Conservation (phyloP, 1,139 yeast species). For the Saccharomyces pastorianus region DNA sequence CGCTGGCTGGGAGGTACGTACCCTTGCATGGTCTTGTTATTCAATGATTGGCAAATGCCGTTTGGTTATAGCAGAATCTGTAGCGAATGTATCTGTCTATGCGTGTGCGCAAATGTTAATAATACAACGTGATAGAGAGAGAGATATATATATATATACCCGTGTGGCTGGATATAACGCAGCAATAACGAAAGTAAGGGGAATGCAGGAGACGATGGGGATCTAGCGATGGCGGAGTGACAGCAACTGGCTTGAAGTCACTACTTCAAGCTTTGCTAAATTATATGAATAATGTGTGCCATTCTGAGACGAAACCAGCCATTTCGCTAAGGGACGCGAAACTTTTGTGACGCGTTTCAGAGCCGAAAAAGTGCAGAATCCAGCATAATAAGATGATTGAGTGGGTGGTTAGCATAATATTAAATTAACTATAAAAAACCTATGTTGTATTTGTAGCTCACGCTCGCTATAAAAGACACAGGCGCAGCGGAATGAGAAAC, state of each 20-base stretch:
- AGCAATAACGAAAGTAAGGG: not conserved
- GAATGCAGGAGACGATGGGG: not conserved
- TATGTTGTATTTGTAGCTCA: not conserved
- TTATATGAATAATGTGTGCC: not conserved
- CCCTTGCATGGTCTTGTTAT: not conserved
- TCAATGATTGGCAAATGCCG: not conserved
- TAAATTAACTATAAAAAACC: not conserved
- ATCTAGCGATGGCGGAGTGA: not conserved
- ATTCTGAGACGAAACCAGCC: not conserved
- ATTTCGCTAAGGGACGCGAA: not conserved
- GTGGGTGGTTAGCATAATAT: not conserved
- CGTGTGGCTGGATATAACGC: not conserved
- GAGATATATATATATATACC: not conserved
- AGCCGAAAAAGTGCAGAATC: not conserved
- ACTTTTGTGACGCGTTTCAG: not conserved
- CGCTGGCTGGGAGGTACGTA: constrained; percentile 5
- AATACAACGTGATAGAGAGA: too few species aligned
- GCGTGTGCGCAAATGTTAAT: not conserved
- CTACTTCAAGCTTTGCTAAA: not conserved
- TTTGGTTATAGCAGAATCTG: not conserved
- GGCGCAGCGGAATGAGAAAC: constrained; percentile 22
- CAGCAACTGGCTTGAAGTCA: not conserved
- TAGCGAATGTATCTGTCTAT: not conserved
- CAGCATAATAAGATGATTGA: not conserved
- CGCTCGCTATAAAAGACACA: constrained; percentile 12